Evolutionary conservation across 306 rosid species (phyloP).

Genomic region (apple (Malus domestica)): ASM211411v1 NC_041803.1:26956001-26956500

Average conservation of each 20-base stretch:
- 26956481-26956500: neutral
- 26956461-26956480: slow-evolving; percentile 23
- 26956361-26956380: slow-evolving; percentile 41
- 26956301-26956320: neutral
- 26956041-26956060: neutral
- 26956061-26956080: slow-evolving; percentile 39
- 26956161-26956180: slow-evolving; percentile 63
- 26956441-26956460: slow-evolving; percentile 64
- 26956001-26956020: neutral
- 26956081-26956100: slow-evolving; percentile 53
- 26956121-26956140: slow-evolving; percentile 54
- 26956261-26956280: neutral
- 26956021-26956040: neutral
- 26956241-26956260: neutral
- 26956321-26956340: slow-evolving; percentile 1
- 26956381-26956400: slow-evolving; percentile 54
- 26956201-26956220: slow-evolving; percentile 60
- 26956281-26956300: neutral
- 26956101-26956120: slow-evolving; percentile 55
- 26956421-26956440: slow-evolving; percentile 43
- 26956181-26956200: slow-evolving; percentile 51
- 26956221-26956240: neutral
- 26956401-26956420: slow-evolving; percentile 59
- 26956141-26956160: slow-evolving; percentile 59
- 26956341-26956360: slow-evolving; percentile 52